phyloP scores from a whole-genome alignment of 306 rosid genomes.

The Glycine tomentella region DNA sequence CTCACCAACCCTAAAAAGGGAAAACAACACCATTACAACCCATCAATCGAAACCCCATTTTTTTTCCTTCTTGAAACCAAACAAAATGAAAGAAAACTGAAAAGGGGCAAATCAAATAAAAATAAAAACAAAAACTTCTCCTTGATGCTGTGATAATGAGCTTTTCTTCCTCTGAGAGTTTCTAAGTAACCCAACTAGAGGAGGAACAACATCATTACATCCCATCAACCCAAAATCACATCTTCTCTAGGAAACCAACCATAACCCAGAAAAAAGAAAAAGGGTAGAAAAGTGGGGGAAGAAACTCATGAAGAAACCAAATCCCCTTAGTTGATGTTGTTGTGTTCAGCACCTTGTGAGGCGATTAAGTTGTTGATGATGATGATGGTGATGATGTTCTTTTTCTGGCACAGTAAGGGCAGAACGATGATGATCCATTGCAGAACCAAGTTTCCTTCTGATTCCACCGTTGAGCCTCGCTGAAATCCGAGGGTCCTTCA shows the following conservation, averaged over 20 bases:
- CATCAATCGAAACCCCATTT: slow-evolving; percentile 11
- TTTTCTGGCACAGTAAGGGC: slow-evolving; percentile 56
- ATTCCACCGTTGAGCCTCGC: slow-evolving; percentile 64
- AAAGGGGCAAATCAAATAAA: too few relatives aligned
- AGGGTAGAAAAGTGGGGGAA: not conserved
- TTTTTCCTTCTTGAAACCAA: not conserved
- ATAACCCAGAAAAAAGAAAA: too few relatives aligned
- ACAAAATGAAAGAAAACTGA: not conserved
- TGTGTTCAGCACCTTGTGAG: slow-evolving; percentile 60
- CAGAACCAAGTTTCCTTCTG: slow-evolving; percentile 58
- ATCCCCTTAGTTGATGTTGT: not conserved
- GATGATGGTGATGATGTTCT: slow-evolving; percentile 51
- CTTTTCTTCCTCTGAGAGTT: not conserved
- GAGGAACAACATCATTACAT: slow-evolving; percentile 22
- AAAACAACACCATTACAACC: not conserved
- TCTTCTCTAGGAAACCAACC: slow-evolving; percentile 32
- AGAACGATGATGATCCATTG: slow-evolving; percentile 60
- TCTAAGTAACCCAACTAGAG: not conserved
- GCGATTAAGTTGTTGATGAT: slow-evolving; percentile 59
- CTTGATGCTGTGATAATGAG: not conserved
- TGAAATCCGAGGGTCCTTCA: slow-evolving; percentile 75
- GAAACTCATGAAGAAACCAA: slow-evolving; percentile 9
- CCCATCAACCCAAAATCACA: not conserved
- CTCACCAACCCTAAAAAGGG: not conserved
- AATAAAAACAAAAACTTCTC: not conserved